Percentiles rank a stretch among this genome's conserved stretches.
These are phyloP conservation scores for Mucor irregularis DNA, from an alignment of 371 early-diverging fungal genomes.

Conservation along the genomic window DNA sequence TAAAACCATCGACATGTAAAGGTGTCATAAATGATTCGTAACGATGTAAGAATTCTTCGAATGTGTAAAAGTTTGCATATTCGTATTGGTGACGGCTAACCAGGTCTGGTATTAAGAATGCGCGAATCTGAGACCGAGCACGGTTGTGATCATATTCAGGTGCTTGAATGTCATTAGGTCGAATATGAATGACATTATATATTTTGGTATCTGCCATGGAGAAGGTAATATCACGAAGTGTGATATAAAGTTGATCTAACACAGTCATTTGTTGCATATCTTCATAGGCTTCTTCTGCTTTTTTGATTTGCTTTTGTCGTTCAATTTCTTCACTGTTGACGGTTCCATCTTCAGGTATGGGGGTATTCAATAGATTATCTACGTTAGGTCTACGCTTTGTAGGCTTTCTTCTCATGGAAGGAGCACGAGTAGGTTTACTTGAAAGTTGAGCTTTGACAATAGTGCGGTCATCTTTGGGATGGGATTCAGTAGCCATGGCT, in stretches of 20 bases:
- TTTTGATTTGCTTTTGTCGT: conserved; percentile 25
- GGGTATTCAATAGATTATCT: not conserved
- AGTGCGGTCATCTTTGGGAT: conserved; percentile 72
- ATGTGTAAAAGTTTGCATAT: conserved; percentile 57
- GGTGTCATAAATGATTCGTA: conserved; percentile 33
- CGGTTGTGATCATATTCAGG: conserved; percentile 48
- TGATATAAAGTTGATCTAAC: conserved; percentile 58
- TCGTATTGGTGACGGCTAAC: conserved; percentile 50
- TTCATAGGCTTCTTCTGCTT: conserved; percentile 47
- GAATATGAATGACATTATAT: conserved; percentile 82
- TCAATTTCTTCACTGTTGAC: conserved; percentile 23
- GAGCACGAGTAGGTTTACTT: conserved; percentile 71
- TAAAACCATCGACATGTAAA: conserved; percentile 23
- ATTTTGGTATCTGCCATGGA: conserved; percentile 73
- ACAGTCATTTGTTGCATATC: conserved; percentile 58
- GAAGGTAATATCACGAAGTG: conserved; percentile 65
- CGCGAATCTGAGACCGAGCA: conserved; percentile 62
- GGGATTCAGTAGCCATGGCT: conserved; percentile 78
- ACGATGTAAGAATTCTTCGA: conserved; percentile 58
- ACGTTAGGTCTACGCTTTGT: conserved; percentile 31
- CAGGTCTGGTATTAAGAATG: conserved; percentile 60
- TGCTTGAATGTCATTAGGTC: conserved; percentile 66
- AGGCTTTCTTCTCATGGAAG: conserved; percentile 60
- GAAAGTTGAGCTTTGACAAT: conserved; percentile 52
- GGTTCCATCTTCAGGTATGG: conserved; percentile 8